phyloP scores from a whole-genome alignment of 257 asterid species.

The Gardenia jasminoides region DNA sequence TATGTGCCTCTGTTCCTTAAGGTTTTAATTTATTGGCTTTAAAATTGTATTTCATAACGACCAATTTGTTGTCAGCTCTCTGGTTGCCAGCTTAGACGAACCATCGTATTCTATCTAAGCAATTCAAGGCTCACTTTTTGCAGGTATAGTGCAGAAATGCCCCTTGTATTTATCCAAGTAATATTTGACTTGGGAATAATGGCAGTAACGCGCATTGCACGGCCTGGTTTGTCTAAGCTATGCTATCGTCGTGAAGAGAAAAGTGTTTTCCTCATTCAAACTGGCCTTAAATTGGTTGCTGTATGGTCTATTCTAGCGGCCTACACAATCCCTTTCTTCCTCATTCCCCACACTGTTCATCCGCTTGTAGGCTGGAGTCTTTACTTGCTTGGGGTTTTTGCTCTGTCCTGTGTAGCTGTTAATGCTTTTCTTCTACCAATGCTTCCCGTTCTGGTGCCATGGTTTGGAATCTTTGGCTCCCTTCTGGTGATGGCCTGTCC shows the following conservation, averaged over 20 bases:
- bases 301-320: slow-evolving; percentile 71
- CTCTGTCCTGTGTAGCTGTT: slow-evolving; percentile 52
- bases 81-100: background rate
- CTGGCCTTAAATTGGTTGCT: slow-evolving; percentile 65
- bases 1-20: background rate
- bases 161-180: slow-evolving; percentile 50
- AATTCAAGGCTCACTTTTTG: background rate
- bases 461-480: slow-evolving; percentile 62
- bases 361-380: slow-evolving; percentile 82
- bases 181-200: slow-evolving; percentile 61
- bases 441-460: slow-evolving; percentile 61
- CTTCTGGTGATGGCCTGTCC: slow-evolving; percentile 87
- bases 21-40: background rate
- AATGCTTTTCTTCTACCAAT: slow-evolving; percentile 69
- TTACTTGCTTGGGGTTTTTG: slow-evolving; percentile 64
- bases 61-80: background rate
- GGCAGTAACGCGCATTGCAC: slow-evolving; percentile 66
- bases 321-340: slow-evolving; percentile 58
- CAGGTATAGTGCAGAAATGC: slow-evolving; percentile 76
- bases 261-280: slow-evolving; percentile 52
- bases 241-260: slow-evolving; percentile 74
- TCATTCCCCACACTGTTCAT: slow-evolving; percentile 78
- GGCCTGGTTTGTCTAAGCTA: slow-evolving; percentile 68
- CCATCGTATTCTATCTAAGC: background rate
- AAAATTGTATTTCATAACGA: background rate